Evolutionary conservation across 768 basidiomycete genomes (phyloP).

Genomic region (Kwoniella botswanensis): DNA sequence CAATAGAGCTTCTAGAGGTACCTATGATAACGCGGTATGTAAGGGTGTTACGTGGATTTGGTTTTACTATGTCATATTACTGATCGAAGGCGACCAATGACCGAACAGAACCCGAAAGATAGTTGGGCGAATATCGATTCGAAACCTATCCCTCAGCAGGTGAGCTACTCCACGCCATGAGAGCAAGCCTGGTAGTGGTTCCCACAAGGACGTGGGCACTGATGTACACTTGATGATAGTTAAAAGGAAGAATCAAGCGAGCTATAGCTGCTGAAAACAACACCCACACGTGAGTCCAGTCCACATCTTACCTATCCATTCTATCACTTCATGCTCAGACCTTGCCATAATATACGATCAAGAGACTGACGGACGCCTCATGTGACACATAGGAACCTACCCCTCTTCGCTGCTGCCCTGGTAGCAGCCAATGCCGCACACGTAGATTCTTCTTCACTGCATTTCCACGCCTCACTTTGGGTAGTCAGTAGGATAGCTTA

Average conservation of each 20-base stretch:
- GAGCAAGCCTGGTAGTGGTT: too few relatives aligned
- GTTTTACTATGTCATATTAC: neutral
- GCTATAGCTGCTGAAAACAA: slow-evolving; percentile 42
- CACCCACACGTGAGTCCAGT: slow-evolving; percentile 30
- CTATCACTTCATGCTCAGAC: too few relatives aligned
- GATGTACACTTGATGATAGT: slow-evolving; percentile 8
- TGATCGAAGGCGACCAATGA: neutral
- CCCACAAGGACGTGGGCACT: neutral
- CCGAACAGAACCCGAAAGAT: slow-evolving; percentile 29
- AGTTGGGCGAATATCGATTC: slow-evolving; percentile 31
- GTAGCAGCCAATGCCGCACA: slow-evolving; percentile 39
- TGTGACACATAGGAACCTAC: slow-evolving; percentile 22
- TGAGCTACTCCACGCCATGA: neutral
- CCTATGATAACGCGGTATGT: slow-evolving; percentile 33
- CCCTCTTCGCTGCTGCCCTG: slow-evolving; percentile 40
- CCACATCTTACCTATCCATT: too few relatives aligned
- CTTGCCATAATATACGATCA: too few relatives aligned
- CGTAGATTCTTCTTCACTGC: slow-evolving; percentile 26
- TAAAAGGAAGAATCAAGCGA: slow-evolving; percentile 26
- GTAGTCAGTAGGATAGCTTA: slow-evolving; percentile 32
- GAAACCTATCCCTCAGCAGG: slow-evolving; percentile 20
- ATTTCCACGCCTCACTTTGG: slow-evolving; percentile 28
- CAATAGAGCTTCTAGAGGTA: neutral
- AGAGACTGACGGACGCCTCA: neutral
- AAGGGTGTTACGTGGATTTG: too few relatives aligned